phyloP scores from a whole-genome alignment of 2,329 filamentous ascomycete species.

The Paracamarosporium sp. region DNA sequence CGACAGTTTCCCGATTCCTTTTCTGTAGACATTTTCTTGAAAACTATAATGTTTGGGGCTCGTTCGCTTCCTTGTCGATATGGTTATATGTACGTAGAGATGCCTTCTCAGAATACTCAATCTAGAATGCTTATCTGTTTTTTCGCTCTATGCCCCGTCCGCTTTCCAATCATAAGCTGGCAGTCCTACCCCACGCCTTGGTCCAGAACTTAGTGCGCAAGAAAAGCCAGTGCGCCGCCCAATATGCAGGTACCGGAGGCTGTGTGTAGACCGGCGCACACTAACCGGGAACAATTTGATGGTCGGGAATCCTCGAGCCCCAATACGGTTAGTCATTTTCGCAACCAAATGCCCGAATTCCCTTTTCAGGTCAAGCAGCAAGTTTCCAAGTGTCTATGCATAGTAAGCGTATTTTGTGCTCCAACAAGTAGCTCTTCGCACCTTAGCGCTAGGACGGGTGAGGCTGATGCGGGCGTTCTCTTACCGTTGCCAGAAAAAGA shows the following conservation, averaged over 20 bases:
- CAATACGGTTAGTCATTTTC: background rate
- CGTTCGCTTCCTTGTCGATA: background rate
- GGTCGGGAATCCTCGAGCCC: slow-evolving; percentile 10
- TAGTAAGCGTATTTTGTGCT: background rate
- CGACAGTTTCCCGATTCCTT: background rate
- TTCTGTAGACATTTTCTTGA: background rate
- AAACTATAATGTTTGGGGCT: background rate
- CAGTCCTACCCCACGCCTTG: background rate
- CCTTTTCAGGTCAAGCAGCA: background rate
- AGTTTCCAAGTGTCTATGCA: background rate
- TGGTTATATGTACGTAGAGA: background rate
- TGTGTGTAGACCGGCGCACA: background rate
- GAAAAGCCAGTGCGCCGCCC: background rate
- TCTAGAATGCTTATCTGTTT: background rate
- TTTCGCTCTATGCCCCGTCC: background rate
- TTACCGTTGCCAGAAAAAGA: background rate
- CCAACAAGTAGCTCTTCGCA: background rate
- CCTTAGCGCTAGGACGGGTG: background rate
- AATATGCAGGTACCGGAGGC: slow-evolving; percentile 8
- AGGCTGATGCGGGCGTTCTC: background rate
- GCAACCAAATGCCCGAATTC: slow-evolving; percentile 1
- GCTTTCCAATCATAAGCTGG: background rate
- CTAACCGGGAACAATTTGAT: slow-evolving; percentile 7
- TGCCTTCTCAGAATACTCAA: background rate
- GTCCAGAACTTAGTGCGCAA: background rate